Base-by-base conservation (phyloP, 179 eudicot genomes). In the Gypsophila paniculata region DNA sequence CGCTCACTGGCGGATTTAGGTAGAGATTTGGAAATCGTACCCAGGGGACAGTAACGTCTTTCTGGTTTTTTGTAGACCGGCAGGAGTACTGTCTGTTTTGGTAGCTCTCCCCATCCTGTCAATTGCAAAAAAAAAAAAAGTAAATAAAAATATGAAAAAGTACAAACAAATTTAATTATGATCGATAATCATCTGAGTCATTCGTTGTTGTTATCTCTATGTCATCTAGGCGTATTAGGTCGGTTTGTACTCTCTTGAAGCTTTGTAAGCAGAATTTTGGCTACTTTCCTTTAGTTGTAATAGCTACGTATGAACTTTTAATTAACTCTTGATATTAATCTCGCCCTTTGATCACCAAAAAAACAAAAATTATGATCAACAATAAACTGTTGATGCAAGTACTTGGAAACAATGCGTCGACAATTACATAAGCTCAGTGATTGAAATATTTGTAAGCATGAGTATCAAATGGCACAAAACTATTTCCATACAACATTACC, bases 401-500 rank as follows among this genome's bases (percentile, higher is more conserved):
- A 69, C 22, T 36, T 61, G 22, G 13, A 17, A 51, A 44, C 46
- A n/a, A n/a, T 36, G 13, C 34, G 4, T 29, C 4, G 4, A 1
- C 34, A 29, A 29, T 29, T 29, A 4, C 2, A 29, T 4, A 29
- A 29, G 34, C 34, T 29, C 4, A 4, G 1, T 29, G 1, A 1
- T 21, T 57, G 69, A 60, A 26, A 57, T 21, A 54, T 59, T 17
- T 39, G 10, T 23, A 54, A 61, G 36, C 19, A 62, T 25, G 17
- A 62, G 61, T 17, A 13, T 34, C 18, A 13, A 38, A 67, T 9
- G 70, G 64, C 13, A 36, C 5, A 14, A 10, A 62, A 55, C 22
- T 46, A 48, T n/a, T n/a, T n/a, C n/a, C n/a, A n/a, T 9, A 36
- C 59, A 57, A 18, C 64, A 76, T 75, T 85, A 89, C 95, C 87